Base-by-base conservation (phyloP, 441 rosid genomes). In the Populus hybrid region DNA sequence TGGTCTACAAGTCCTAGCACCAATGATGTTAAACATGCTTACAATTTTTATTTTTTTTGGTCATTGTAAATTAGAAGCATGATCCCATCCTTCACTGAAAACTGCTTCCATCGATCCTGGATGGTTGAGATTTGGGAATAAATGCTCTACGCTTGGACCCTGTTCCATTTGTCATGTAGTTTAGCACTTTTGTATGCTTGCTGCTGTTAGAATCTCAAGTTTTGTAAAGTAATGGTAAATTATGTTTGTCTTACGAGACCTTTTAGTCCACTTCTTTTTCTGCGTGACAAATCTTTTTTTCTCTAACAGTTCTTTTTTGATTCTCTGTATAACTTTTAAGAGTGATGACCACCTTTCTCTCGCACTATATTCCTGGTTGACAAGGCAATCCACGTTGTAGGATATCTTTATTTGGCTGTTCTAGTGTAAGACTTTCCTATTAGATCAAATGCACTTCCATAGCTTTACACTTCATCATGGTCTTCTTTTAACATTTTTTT, bases 111-210 rank as follows among this genome's bases (percentile, higher is more conserved):
- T 72, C 72, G 65, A 61, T 26, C 38, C 53, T 74, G 76, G 46
- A 28, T 74, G 76, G 78, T 77, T 36, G 73, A 72, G 85, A 76
- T 85, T 80, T 71, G 78, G 73, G 84, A 78, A 82, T 71, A 70
- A 14, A 66, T 46, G 40, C 68, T 42, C 66, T 11, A 3, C 50
- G 50, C 50, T 40, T 40, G 50, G 42, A 40, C 50, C 50, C 12
- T 10, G 50, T 12, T 40, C 50, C 50, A 71, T 23, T 35, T 68
- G 21, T 71, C 28, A 2, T 61, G 50, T 70, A 73, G 64, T 57
- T 50, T 23, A 14, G 32, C 40, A 68, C 40, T 67, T 78, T 50
- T 35, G 23, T 12, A 68, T 79, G 67, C 32, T 5, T 71, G 21
- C 50, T 72, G 66, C 32, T 12, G 46, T 14, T 30, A 36, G 69